Evolutionary conservation across 345 rosid species (phyloP).

Genomic region (Hirschfeldia incana): DNA sequence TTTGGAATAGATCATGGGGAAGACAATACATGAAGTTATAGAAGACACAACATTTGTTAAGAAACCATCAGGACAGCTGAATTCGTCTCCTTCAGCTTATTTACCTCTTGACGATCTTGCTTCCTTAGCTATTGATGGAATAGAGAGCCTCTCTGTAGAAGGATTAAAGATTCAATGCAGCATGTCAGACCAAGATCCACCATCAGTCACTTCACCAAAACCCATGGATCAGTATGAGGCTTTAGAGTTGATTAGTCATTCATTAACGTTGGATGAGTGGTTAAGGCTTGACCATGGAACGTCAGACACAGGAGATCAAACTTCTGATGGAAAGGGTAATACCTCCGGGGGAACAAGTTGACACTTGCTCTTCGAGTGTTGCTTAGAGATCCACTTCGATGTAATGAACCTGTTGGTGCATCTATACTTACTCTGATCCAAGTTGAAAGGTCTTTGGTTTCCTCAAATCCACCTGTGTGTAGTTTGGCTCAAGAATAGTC

Average conservation of each 20-base stretch:
- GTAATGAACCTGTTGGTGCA: conserved; percentile 71
- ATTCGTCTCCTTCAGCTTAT: conserved; percentile 16
- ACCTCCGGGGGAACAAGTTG: conserved; percentile 46
- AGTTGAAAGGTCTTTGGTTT: conserved; percentile 49
- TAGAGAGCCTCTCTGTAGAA: conserved; percentile 59
- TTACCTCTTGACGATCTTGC: conserved; percentile 44
- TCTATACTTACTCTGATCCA: conserved; percentile 73
- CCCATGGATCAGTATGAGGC: conserved; percentile 30
- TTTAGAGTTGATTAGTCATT: conserved; percentile 48
- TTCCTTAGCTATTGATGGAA: conserved; percentile 47
- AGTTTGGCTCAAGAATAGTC: conserved; percentile 25
- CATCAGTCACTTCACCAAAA: conserved; percentile 45
- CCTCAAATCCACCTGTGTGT: conserved; percentile 23
- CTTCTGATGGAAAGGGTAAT: conserved; percentile 35
- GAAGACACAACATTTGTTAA: conserved; percentile 23
- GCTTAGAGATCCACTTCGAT: conserved; percentile 67
- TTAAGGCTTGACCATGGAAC: conserved; percentile 51
- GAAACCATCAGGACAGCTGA: no score
- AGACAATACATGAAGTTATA: conserved; percentile 52
- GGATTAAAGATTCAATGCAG: conserved; percentile 71
- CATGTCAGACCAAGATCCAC: conserved; percentile 61
- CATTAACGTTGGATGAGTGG: conserved; percentile 66
- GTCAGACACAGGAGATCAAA: conserved; percentile 35
- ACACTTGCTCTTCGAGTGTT: conserved; percentile 55
- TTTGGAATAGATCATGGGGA: conserved; percentile 65